These are phyloP conservation scores for Diutina pseudorugosa DNA, from an alignment of 1,139 yeast species.

Conservation along the genomic window DNA sequence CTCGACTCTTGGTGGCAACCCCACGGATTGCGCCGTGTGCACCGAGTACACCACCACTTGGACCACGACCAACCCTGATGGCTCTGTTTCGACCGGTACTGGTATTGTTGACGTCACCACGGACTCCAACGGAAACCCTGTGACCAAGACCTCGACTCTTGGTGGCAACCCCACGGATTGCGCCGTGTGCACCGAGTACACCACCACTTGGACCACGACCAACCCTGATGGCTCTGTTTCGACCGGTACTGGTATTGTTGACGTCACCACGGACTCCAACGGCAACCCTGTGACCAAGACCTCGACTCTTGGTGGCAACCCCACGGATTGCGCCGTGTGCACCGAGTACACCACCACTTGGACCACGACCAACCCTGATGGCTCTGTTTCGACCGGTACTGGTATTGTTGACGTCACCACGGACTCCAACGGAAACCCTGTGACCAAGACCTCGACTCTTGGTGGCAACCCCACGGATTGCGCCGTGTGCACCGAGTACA, in stretches of 20 bases:
- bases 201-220: neutral
- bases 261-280: neutral
- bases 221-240: neutral
- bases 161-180: neutral
- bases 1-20: neutral
- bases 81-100: neutral
- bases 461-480: neutral
- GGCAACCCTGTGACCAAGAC: neutral
- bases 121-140: neutral
- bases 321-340: neutral
- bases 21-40: neutral
- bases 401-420: neutral
- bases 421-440: neutral
- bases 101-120: neutral
- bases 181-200: neutral
- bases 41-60: neutral
- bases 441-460: neutral
- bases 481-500: neutral
- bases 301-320: neutral
- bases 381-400: neutral
- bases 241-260: neutral
- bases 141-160: neutral
- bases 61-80: neutral
- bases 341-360: neutral
- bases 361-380: neutral